A percentile compares a stretch with the other conserved stretches of the same genome.
Evolutionary conservation across 176 grass and related monocot species (phyloP).

Genomic region (Oryza glumipatula): DNA sequence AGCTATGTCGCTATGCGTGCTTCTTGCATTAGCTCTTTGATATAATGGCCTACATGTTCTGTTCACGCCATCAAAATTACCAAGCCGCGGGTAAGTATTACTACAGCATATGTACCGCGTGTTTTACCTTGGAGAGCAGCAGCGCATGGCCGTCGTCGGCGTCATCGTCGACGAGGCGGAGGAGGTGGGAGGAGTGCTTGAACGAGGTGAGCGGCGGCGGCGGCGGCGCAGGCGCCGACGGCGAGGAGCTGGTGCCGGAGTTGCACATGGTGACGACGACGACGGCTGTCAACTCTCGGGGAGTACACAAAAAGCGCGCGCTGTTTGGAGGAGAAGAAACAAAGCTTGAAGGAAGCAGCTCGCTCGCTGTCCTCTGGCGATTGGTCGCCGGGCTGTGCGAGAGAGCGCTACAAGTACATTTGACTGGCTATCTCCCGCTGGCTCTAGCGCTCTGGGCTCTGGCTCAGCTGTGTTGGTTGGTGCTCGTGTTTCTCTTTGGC

Average conservation of each 20-base stretch:
- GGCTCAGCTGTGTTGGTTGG: slow-evolving; percentile 9
- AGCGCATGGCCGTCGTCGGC: not conserved
- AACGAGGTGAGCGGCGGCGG: slow-evolving; percentile 16
- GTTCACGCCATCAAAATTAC: slow-evolving; percentile 9
- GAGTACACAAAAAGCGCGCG: not conserved
- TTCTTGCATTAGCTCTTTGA: not conserved
- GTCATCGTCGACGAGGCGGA: slow-evolving; percentile 40
- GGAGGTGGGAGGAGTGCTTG: slow-evolving; percentile 49
- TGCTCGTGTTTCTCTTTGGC: slow-evolving; percentile 22
- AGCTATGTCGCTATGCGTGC: not conserved
- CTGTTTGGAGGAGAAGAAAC: slow-evolving; percentile 23
- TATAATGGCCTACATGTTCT: not conserved
- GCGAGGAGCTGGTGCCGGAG: slow-evolving; percentile 25
- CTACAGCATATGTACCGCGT: not conserved
- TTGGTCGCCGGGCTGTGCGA: slow-evolving; percentile 21
- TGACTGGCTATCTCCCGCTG: slow-evolving; percentile 31
- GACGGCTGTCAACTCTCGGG: not conserved
- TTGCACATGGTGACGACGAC: slow-evolving; percentile 48
- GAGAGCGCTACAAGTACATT: slow-evolving; percentile 52
- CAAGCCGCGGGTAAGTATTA: not conserved
- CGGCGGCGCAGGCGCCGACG: slow-evolving; percentile 9
- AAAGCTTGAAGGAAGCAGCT: not conserved
- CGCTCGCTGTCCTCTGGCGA: slow-evolving; percentile 36
- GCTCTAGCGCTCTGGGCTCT: not conserved
- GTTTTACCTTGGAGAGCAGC: not conserved